Evolutionary conservation across 257 asterid genomes (phyloP).

Genomic region (Solanum paucissectum): DNA sequence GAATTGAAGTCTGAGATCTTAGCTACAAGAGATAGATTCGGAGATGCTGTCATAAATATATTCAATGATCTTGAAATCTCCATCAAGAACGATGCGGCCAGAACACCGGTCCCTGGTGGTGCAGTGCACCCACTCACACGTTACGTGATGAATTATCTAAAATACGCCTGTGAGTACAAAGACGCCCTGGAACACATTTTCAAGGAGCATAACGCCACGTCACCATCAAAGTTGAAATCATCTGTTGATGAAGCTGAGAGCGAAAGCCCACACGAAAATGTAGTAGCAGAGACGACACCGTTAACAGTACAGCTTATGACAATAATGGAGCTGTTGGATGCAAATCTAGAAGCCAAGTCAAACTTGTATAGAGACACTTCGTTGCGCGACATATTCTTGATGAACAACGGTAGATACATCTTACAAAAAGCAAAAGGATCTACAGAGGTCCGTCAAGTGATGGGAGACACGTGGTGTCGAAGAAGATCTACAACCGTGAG

Average conservation of each 20-base stretch:
- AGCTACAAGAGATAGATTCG: slow-evolving; percentile 40
- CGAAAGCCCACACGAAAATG: slow-evolving; percentile 34
- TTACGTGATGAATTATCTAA: slow-evolving; percentile 70
- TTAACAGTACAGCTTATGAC: slow-evolving; percentile 41
- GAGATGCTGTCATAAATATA: slow-evolving; percentile 47
- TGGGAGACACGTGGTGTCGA: slow-evolving; percentile 89
- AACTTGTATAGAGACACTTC: slow-evolving; percentile 51
- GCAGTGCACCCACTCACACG: slow-evolving; percentile 91
- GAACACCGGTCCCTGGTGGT: slow-evolving; percentile 70
- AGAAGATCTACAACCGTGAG: slow-evolving; percentile 64
- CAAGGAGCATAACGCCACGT: slow-evolving; percentile 5
- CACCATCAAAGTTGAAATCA: not conserved
- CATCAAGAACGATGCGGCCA: slow-evolving; percentile 45
- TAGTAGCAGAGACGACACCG: slow-evolving; percentile 18
- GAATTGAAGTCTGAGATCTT: slow-evolving; percentile 36
- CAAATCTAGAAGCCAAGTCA: slow-evolving; percentile 44
- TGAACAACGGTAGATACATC: slow-evolving; percentile 82
- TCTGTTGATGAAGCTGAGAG: slow-evolving; percentile 17
- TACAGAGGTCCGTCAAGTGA: slow-evolving; percentile 38
- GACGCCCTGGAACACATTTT: slow-evolving; percentile 45
- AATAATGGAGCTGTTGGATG: slow-evolving; percentile 56
- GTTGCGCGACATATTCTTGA: slow-evolving; percentile 49
- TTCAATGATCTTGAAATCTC: slow-evolving; percentile 64
- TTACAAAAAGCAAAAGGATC: slow-evolving; percentile 72
- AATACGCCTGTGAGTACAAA: slow-evolving; percentile 62